Evolutionary conservation across 441 rosid genomes (phyloP).

Genomic region (Flueggea neowawraea): DNA sequence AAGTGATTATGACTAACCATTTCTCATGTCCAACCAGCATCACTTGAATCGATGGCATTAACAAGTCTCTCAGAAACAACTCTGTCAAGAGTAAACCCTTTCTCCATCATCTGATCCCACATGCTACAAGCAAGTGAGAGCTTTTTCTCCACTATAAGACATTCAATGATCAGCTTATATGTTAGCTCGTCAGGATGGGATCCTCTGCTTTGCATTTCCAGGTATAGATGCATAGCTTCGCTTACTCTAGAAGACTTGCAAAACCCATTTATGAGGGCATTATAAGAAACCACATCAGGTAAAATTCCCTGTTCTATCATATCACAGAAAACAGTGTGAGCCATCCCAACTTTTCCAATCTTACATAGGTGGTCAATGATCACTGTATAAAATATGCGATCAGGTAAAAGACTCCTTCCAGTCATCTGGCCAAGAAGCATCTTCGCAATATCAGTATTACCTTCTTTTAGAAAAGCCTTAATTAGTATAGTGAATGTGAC

Average conservation of each 20-base stretch:
- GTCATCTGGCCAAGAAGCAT: slow-evolving; percentile 71
- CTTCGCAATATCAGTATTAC: slow-evolving; percentile 53
- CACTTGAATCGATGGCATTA: slow-evolving; percentile 39
- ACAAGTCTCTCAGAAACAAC: slow-evolving; percentile 63
- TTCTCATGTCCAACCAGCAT: slow-evolving; percentile 23
- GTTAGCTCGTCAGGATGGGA: slow-evolving; percentile 76
- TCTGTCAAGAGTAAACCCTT: slow-evolving; percentile 86
- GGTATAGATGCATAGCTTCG: slow-evolving; percentile 59
- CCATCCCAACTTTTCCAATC: slow-evolving; percentile 64
- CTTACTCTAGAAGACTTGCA: slow-evolving; percentile 58
- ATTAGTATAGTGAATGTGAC: slow-evolving; percentile 77
- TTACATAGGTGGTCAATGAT: slow-evolving; percentile 77
- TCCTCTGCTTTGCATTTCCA: slow-evolving; percentile 69
- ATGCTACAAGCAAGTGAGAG: slow-evolving; percentile 58
- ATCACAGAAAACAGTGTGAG: slow-evolving; percentile 52
- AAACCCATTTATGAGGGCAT: slow-evolving; percentile 75
- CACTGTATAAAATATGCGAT: slow-evolving; percentile 70
- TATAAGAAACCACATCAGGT: slow-evolving; percentile 78
- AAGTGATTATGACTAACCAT: slow-evolving; percentile 20
- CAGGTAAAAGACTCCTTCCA: slow-evolving; percentile 53
- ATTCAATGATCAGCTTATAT: slow-evolving; percentile 75
- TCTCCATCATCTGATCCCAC: slow-evolving; percentile 99
- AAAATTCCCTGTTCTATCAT: slow-evolving; percentile 68
- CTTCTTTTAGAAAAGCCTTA: slow-evolving; percentile 62
- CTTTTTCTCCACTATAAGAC: slow-evolving; percentile 63